phyloP scores from a whole-genome alignment of 805 yeast species.

The Sugiyamaella floridensis region DNA sequence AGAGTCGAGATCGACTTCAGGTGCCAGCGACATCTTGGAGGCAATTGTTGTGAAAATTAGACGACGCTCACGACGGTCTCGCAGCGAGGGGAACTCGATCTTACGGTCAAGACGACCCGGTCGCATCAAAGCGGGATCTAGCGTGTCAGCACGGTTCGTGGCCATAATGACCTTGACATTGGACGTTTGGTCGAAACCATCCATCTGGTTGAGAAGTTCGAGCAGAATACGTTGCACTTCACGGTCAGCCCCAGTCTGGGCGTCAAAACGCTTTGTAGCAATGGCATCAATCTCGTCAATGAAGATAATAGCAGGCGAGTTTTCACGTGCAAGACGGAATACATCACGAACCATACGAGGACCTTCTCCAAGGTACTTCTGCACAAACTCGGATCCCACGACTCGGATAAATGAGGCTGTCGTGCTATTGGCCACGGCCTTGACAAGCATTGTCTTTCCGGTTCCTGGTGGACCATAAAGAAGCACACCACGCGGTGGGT shows the following conservation, averaged over 20 bases:
- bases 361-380: slow-evolving; percentile 97
- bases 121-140: slow-evolving; percentile 96
- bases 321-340: slow-evolving; percentile 93
- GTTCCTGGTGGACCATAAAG: slow-evolving; percentile 99
- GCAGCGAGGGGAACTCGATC: slow-evolving; percentile 92
- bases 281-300: slow-evolving; percentile 99
- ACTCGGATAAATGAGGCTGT: slow-evolving; percentile 95
- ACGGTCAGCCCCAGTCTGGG: slow-evolving; percentile 99
- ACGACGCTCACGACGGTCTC: slow-evolving; percentile 97
- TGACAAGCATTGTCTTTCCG: slow-evolving; percentile 97
- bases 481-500: slow-evolving; percentile 97
- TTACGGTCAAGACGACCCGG: slow-evolving; percentile 98
- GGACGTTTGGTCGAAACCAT: slow-evolving; percentile 93
- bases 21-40: slow-evolving; percentile 94
- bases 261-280: slow-evolving; percentile 98
- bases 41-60: slow-evolving; percentile 94
- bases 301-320: slow-evolving; percentile 93
- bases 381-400: slow-evolving; percentile 97
- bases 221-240: slow-evolving; percentile 97
- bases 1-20: slow-evolving; percentile 94
- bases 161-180: slow-evolving; percentile 99
- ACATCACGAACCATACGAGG: slow-evolving; percentile 99
- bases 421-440: slow-evolving; percentile 96
- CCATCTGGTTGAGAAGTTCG: slow-evolving; percentile 97
- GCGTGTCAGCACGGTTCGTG: slow-evolving; percentile 97